Evolutionary conservation across 2,329 filamentous ascomycete genomes (phyloP), one percentile per base, ranked within the genome.

Genomic region (Dichotomopilus funicola): DNA sequence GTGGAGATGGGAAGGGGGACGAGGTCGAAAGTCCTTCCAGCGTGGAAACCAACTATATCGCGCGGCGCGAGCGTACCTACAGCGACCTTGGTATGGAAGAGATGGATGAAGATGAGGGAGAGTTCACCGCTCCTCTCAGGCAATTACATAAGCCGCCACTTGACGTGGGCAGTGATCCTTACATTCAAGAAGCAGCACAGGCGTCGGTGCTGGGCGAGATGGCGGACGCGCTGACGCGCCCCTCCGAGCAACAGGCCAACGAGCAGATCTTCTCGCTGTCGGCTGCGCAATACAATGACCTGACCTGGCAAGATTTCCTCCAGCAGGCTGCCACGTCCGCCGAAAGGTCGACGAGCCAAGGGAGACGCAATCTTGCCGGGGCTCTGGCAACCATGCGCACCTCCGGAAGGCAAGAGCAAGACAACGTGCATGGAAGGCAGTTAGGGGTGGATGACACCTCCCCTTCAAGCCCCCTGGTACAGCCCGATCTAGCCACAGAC

Each of bases 231-330:
- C 80, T 92, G 56, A 86, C 84, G 42, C 83, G 84, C 68, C 88
- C 91, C 1, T 88, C 86, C 31, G 86, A 91, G 70, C 85, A 95
- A 65, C 91, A 96, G 72, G 83, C 89, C 69, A 86, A 89, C 65
- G 89, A 95, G 69, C 89, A 95, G 68, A 81, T 91, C 60, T 96
- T 96, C 73, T 86, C 87, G 45, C 79, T 97, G 60, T 91, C 90
- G 31, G 82, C 89, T 31, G 85, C 88, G 33, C 91, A 96, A 72
- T 97, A 96, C 76, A 91, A 91, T 69, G 86, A 87, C 56, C 82
- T 96, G 66, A 89, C 82, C 38, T 88, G 82, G 46, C 82, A 87
- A 62, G 84, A 90, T 66, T 90, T 90, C 71, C 75, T 86, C 54
- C n/a, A n/a, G n/a, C 82, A 82, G 58, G 79, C 80, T 58, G 66